These are phyloP conservation scores for Coffea eugenioides DNA, from an alignment of 257 asterid genomes.

Conservation along the genomic window DNA sequence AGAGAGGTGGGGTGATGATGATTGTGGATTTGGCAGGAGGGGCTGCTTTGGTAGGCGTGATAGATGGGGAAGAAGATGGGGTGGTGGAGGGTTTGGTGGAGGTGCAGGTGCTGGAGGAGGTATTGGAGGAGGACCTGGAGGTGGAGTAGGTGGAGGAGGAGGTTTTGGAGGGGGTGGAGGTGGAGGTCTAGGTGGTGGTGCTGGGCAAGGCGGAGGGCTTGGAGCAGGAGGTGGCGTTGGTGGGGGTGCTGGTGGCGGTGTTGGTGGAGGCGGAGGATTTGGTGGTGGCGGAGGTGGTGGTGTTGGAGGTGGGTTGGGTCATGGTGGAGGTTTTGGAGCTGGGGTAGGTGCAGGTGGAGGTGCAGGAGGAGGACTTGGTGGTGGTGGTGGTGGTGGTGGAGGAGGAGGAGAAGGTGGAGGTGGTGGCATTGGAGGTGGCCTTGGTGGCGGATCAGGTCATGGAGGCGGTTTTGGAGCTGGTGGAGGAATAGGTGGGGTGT, in stretches of 20 bases:
- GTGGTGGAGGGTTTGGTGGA: conserved; percentile 11
- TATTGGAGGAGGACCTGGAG: not conserved
- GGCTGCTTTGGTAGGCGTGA: conserved; percentile 24
- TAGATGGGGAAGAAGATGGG: conserved; percentile 8
- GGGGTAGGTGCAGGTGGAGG: not conserved
- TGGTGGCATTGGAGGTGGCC: not conserved
- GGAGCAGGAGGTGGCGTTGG: not conserved
- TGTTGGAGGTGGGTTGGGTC: not conserved
- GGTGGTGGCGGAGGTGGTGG: not conserved
- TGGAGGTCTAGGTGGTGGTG: not conserved
- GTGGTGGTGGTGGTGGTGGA: not conserved
- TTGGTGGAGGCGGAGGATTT: not conserved
- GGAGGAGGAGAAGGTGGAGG: not conserved
- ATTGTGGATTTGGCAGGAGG: conserved; percentile 28
- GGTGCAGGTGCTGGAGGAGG: conserved; percentile 17
- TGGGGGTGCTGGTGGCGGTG: not conserved
- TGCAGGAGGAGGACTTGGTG: not conserved
- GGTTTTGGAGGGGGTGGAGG: not conserved
- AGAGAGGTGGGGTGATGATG: conserved; percentile 28
- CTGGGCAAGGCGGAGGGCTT: not conserved
- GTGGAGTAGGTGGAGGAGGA: not conserved
- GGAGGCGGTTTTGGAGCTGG: not conserved
- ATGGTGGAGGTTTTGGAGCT: not conserved
- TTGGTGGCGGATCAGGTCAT: not conserved
- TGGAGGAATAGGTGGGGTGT: no score